phyloP scores from a whole-genome alignment of 805 yeast genomes.

The Kodamaea fukazawae region DNA sequence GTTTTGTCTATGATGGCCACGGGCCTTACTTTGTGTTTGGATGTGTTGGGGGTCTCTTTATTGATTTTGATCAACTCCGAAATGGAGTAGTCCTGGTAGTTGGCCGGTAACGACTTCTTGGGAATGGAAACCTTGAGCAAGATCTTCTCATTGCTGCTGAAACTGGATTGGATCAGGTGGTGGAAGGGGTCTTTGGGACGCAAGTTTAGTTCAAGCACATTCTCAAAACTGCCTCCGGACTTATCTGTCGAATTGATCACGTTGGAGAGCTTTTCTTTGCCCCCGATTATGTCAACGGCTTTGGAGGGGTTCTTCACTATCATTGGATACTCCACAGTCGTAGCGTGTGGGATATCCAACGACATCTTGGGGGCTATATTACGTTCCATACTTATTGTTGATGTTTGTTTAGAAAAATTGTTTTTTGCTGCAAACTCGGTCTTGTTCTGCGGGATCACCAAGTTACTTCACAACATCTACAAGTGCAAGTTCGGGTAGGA shows the following conservation, averaged over 20 bases:
- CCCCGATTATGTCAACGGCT: slow-evolving; percentile 73
- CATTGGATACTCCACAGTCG: slow-evolving; percentile 78
- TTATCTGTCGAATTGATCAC: slow-evolving; percentile 38
- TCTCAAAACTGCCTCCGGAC: slow-evolving; percentile 24
- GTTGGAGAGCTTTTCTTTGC: slow-evolving; percentile 41
- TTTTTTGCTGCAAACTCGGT: no score
- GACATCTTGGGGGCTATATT: slow-evolving; percentile 51
- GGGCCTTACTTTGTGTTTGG: slow-evolving; percentile 50
- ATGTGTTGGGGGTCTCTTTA: slow-evolving; percentile 19
- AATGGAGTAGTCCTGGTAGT: slow-evolving; percentile 40
- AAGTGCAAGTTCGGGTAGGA: no score
- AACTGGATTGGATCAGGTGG: slow-evolving; percentile 62
- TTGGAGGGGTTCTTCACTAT: slow-evolving; percentile 57
- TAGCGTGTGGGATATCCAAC: slow-evolving; percentile 69
- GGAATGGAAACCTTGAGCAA: slow-evolving; percentile 61
- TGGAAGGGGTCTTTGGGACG: slow-evolving; percentile 42
- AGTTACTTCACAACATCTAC: no score
- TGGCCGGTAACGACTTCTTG: slow-evolving; percentile 43
- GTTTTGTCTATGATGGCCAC: slow-evolving; percentile 65
- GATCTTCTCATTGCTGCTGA: slow-evolving; percentile 53
- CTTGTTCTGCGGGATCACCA: no score
- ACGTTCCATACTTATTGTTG: slow-evolving; percentile 4
- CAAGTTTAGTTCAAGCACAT: slow-evolving; percentile 40
- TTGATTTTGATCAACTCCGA: slow-evolving; percentile 39
- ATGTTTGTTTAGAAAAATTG: neutral